Base-by-base conservation (phyloP, 768 basidiomycete genomes). In the Lentinula boryana region DNA sequence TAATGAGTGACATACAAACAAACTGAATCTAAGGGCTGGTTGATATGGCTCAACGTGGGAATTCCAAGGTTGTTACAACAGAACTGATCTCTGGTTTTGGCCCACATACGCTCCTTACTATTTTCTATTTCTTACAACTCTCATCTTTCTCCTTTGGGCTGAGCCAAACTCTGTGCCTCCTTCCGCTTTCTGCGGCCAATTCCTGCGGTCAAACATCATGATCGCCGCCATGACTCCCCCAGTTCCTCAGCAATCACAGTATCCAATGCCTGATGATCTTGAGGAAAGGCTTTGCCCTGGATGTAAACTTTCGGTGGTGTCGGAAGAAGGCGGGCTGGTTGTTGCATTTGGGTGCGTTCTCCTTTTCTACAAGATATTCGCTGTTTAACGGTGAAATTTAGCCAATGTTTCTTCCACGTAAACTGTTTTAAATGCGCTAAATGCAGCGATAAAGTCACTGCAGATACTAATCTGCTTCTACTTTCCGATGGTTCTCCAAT, bases 401-500 rank as follows among this genome's bases (percentile, higher is more conserved):
- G 94, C 27, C 88, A 93, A 79, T 92, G 94, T 49, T 90, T 95
- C 72, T 97, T 96, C 80, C 95, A 95, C 65, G 88, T 93, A 62
- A 88, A 92, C 72, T 94, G 93, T 75, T 98, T 98, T 81, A 93
- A 91, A 66, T 99, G 97, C 70, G 95, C 95, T 41, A 99, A 98
- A 76, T 98, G 96, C 72, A 79, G 83, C 61, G 84, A 95, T 71
- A 85, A 89, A 70, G 95, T 98, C 65, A 95, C 88, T 60, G 94
- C 96, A 32, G 96, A 98, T 74, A 97, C 96, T 27, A 98, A 97
- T 75, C 82, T 99, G n/a, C 83, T 98, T 38, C 80, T 99, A 10
- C 85, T 99, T 55, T 95, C 95, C 35, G 96, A 99, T 74, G 97
- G 97, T 23, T 93, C 90, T n/a, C 97, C 97, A 41, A 95, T 99